phyloP scores from a whole-genome alignment of 1,284 basidiomycete species.

The Pseudozyma sp. region DNA sequence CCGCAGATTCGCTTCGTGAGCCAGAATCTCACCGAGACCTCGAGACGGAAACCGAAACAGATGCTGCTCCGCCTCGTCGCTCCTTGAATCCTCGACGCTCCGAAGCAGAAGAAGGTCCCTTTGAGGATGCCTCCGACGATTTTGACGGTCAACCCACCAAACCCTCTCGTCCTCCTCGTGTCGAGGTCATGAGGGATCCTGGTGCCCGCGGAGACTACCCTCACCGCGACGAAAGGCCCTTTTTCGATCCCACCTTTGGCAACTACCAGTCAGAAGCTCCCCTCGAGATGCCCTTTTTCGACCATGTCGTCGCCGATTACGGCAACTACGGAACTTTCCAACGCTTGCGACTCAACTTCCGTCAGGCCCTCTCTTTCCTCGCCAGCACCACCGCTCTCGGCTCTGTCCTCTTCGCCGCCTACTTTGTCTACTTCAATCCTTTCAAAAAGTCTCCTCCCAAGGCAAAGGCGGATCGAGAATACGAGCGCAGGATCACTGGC shows the following conservation, averaged over 20 bases:
- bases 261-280: slow-evolving; percentile 49
- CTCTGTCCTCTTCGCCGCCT: slow-evolving; percentile 54
- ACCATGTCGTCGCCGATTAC: slow-evolving; percentile 64
- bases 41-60: slow-evolving; percentile 8
- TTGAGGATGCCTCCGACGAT: slow-evolving; percentile 22
- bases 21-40: slow-evolving; percentile 4
- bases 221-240: slow-evolving; percentile 32
- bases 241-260: slow-evolving; percentile 60
- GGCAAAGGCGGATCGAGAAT: slow-evolving; percentile 63
- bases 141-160: slow-evolving; percentile 8
- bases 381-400: slow-evolving; percentile 47
- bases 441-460: slow-evolving; percentile 59
- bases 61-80: slow-evolving; percentile 12
- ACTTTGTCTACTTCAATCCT: slow-evolving; percentile 63
- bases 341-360: slow-evolving; percentile 55
- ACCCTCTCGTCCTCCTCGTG: slow-evolving; percentile 32
- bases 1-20: slow-evolving; percentile 23
- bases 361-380: slow-evolving; percentile 58
- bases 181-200: slow-evolving; percentile 33
- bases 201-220: slow-evolving; percentile 16
- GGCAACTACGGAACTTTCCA: slow-evolving; percentile 56
- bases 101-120: slow-evolving; percentile 7
- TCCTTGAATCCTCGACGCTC: slow-evolving; percentile 9
- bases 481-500: slow-evolving; percentile 67
- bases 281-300: slow-evolving; percentile 65